Percentiles rank a stretch among this genome's conserved stretches.
phyloP scores from a whole-genome alignment of 805 yeast species.

The Kazachstania taianensis region DNA sequence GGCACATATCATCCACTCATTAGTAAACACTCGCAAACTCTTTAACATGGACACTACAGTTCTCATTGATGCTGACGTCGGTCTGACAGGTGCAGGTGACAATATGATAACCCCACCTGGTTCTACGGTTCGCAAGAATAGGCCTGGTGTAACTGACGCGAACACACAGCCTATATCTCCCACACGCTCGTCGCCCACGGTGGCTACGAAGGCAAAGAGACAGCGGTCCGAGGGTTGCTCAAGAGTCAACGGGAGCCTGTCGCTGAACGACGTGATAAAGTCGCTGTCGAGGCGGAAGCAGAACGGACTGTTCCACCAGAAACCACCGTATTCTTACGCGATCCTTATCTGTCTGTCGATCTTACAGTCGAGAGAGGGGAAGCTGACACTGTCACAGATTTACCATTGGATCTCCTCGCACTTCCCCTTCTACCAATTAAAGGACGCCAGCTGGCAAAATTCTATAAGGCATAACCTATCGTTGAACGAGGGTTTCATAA shows the following conservation, averaged over 20 bases:
- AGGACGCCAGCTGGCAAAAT: slow-evolving; percentile 95
- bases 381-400: slow-evolving; percentile 71
- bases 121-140: slow-evolving; percentile 16
- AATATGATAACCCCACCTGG: slow-evolving; percentile 24
- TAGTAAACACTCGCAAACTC: too few species aligned
- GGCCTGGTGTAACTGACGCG: not conserved
- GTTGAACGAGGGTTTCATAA: slow-evolving; percentile 83
- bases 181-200: slow-evolving; percentile 26
- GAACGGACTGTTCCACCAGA: slow-evolving; percentile 25
- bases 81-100: too few species aligned
- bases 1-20: too few species aligned
- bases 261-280: slow-evolving; percentile 22
- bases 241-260: slow-evolving; percentile 24
- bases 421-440: slow-evolving; percentile 69
- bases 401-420: slow-evolving; percentile 87
- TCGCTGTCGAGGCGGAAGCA: slow-evolving; percentile 16
- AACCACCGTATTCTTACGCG: slow-evolving; percentile 94
- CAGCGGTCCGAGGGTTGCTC: slow-evolving; percentile 22
- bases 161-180: slow-evolving; percentile 23
- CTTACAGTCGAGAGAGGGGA: slow-evolving; percentile 23
- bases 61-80: too few species aligned
- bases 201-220: slow-evolving; percentile 21
- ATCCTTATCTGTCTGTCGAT: slow-evolving; percentile 45
- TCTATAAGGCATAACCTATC: slow-evolving; percentile 92
- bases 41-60: too few species aligned